Base-by-base conservation (phyloP, 2,329 filamentous ascomycete genomes). In the Macroventuria anomochaeta region DNA sequence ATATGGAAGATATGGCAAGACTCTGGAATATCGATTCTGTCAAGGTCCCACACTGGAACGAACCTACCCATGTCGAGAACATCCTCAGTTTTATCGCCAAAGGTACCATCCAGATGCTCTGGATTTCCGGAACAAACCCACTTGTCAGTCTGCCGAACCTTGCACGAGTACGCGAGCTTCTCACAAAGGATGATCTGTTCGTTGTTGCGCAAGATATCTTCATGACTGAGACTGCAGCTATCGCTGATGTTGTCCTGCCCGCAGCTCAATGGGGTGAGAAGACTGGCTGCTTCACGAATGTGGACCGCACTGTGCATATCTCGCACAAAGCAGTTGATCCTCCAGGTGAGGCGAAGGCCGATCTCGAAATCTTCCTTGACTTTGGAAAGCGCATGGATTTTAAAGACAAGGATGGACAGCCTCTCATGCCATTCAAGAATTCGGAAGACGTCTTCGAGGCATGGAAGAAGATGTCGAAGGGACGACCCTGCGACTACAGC, bases 341-440 rank as follows among this genome's bases (percentile, higher is more conserved):
- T 12, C 43, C 50, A 10, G 50, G 50, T 15, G 50, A 53, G 18
- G 50, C 50, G 2, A 44, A 23, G 23, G 18, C 52, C 12, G 52
- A 55, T 32, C 25, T 55, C 13, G 46, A 55, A 3, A 55, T 55
- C 8, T 55, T 55, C 21, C 39, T 55, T 15, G 52, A 55, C 20
- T 55, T 46, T n/a, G 52, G 52, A 29, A 55, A 46, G 17, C 46
- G 52, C 2, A 55, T 55, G 52, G 52, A 21, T 5, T 55, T 55
- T 17, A 55, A 50, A 20, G 52, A 55, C 13, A 55, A 50, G 13
- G 52, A 55, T 18, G 52, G 46, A 6, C 39, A 55, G 15, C 37
- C 40, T 32, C 34, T 55, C 7, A 39, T 55, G 44, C 52, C 39
- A 5, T 55, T 42, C 26, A 49, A 42, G 7, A 28, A 49, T 10